These are phyloP conservation scores for Cenchrus purpureus DNA, from an alignment of 176 grass and related monocot species.

Conservation along the genomic window DNA sequence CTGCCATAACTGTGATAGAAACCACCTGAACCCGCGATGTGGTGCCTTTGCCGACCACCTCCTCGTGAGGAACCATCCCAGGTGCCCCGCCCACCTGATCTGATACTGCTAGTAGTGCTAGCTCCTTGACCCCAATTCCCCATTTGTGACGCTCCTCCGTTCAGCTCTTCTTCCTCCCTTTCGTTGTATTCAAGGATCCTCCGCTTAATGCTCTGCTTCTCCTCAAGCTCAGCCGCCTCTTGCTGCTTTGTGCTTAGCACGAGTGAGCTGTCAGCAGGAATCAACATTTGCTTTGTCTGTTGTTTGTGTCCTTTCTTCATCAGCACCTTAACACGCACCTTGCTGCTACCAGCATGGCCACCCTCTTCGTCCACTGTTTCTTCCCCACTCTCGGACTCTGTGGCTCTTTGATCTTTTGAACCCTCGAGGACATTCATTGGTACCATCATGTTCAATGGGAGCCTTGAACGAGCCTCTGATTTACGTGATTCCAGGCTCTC, in stretches of 20 bases:
- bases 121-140: slow-evolving; percentile 66
- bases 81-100: slow-evolving; percentile 63
- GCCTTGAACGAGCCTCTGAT: slow-evolving; percentile 75
- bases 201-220: slow-evolving; percentile 85
- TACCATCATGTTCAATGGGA: slow-evolving; percentile 93
- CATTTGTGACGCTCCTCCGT: slow-evolving; percentile 56
- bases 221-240: slow-evolving; percentile 89
- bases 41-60: slow-evolving; percentile 54
- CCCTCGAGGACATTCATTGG: slow-evolving; percentile 97
- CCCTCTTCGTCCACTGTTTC: slow-evolving; percentile 93
- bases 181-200: slow-evolving; percentile 98
- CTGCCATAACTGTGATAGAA: slow-evolving; percentile 88
- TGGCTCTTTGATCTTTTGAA: slow-evolving; percentile 58
- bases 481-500: slow-evolving; percentile 95
- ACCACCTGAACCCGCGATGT: slow-evolving; percentile 74
- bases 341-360: slow-evolving; percentile 62
- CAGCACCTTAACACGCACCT: slow-evolving; percentile 90
- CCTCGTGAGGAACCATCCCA: slow-evolving; percentile 63
- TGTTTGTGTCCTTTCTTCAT: slow-evolving; percentile 98
- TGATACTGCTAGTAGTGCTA: slow-evolving; percentile 55
- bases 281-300: slow-evolving; percentile 92
- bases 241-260: slow-evolving; percentile 92
- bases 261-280: slow-evolving; percentile 84
- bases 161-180: slow-evolving; percentile 93
- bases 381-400: slow-evolving; percentile 85